Evolutionary conservation across 306 rosid species (phyloP), one percentile per base, ranked within the genome.

Genomic region (Pterocarpus santalinus): DNA sequence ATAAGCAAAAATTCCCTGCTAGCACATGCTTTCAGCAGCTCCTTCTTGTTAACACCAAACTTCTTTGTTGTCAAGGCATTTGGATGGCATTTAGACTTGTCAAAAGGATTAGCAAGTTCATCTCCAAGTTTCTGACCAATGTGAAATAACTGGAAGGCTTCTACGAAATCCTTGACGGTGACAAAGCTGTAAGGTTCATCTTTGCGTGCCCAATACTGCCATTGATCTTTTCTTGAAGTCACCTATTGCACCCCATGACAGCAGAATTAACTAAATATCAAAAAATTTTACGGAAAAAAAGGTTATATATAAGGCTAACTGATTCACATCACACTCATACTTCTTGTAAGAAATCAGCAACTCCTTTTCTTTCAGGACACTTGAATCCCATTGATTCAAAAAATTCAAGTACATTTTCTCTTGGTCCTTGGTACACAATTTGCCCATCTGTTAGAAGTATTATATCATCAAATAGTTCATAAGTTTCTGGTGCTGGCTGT

Each of bases 401-500:
- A n/a, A 94, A 94, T 34, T 84, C 93, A 1, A 83, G 83, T 4
- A 86, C 85, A 66, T 80, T 76, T 64, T 83, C 85, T 76, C 87
- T 86, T 62, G 89, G 89, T 41, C 89, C 89, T 67, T 83, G 87
- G 75, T 71, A 86, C 33, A 86, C 89, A 65, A 86, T 83, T 49
- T 83, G 81, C 0, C 89, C 89, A 72, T 86, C 89, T 0, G 89
- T 86, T 56, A 86, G 80, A 7, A 92, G 90, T 62, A 94, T 86
- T 69, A 94, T 87, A 64, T 94, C 95, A 56, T 94, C 97, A 49
- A 94, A 94, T 17, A 92, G 88, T 46, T 85, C 88, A 76, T 86
- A 94, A 53, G 98, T 94, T 87, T 94, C 97, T 3, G 97, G 98
- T 56, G 98, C 97, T 57, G 98, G 98, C 71, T 94, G 97, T 55